Percentiles rank a stretch among this genome's conserved stretches.
Evolutionary conservation across 495 filamentous ascomycete species (phyloP).

Genomic region (Trichoderma reesei): DNA sequence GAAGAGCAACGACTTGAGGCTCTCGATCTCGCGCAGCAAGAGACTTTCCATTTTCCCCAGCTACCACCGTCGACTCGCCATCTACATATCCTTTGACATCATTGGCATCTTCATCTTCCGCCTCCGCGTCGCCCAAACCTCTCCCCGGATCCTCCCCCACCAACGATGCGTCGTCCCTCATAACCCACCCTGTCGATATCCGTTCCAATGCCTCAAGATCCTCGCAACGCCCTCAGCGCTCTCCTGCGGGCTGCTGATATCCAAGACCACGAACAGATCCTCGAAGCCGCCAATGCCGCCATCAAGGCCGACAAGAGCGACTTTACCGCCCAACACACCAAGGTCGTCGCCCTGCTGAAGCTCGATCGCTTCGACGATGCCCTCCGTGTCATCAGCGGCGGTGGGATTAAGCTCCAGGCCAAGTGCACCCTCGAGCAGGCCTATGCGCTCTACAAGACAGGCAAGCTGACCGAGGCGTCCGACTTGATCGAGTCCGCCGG

Average conservation of each 20-base stretch:
- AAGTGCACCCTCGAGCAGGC: slow-evolving; percentile 67
- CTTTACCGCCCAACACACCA: slow-evolving; percentile 61
- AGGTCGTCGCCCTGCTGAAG: slow-evolving; percentile 78
- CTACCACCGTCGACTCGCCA: neutral
- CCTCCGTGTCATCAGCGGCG: slow-evolving; percentile 62
- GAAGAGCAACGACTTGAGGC: too few species aligned
- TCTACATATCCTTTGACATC: neutral
- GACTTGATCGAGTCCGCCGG: slow-evolving; percentile 40
- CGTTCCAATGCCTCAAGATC: slow-evolving; percentile 28
- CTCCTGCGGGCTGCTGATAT: slow-evolving; percentile 38
- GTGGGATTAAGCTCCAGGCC: slow-evolving; percentile 56
- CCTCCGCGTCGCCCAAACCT: neutral
- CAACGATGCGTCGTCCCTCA: slow-evolving; percentile 11
- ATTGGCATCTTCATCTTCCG: neutral
- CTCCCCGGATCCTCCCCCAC: neutral
- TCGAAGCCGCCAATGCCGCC: slow-evolving; percentile 50
- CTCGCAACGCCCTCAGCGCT: slow-evolving; percentile 39
- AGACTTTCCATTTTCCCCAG: neutral
- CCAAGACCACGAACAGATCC: slow-evolving; percentile 37
- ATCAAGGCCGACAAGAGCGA: slow-evolving; percentile 52
- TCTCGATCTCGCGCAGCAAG: too few species aligned
- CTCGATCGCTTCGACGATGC: slow-evolving; percentile 92
- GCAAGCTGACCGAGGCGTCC: slow-evolving; percentile 62
- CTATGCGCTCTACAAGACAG: slow-evolving; percentile 86
- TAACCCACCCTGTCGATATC: neutral